Base-by-base conservation (phyloP, 2,329 filamentous ascomycete species). In the Exophiala alcalophila region DNA sequence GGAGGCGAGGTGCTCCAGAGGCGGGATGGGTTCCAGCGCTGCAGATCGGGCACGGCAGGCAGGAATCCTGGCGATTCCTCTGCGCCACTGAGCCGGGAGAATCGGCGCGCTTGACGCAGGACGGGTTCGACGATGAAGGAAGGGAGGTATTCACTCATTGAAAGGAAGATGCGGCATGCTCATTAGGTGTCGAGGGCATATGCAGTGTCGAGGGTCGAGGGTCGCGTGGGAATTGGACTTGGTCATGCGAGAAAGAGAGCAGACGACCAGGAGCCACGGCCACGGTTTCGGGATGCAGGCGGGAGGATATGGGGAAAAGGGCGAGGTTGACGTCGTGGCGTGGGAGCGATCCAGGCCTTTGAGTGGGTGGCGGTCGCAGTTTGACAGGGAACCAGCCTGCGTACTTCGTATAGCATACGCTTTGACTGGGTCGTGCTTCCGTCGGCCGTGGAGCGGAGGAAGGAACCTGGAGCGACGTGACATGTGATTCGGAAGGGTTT, bases 81-180 rank as follows among this genome's bases (percentile, higher is more conserved):
- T 34, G 40, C 50, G 42, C 47, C 37, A 42, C 43, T 50, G 49
- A 56, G 55, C 46, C 49, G 59, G 46, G 66, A 67, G 46, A 65
- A 62, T 47, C 62, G 65, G 48, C 63, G 62, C 50, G 65, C 64
- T 59, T 65, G 63, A 50, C 66, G 65, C 50, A 69, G 56, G 50
- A 67, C 63, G 34, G 66, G 62, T 54, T 70, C 67, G 46, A 66
- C 64, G 33, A 71, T 56, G 44, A 67, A 62, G 27, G 68, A 68
- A 20, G 60, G 61, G 37, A 70, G 60, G 35, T 66, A 66, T 54
- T 63, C 62, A 58, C 62, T 70, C 68, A 72, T 72, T 61, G 57
- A 55, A 46, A 25, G 20, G 32, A 39, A 21, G 24, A 19, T 11
- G 21, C 36, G 24, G 36, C 47, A 49, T 49, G 28, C 29, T 40